Evolutionary conservation across 2,329 filamentous ascomycete species (phyloP), one percentile per base, ranked within the genome.

Genomic region (Aspergillus piperis): DNA sequence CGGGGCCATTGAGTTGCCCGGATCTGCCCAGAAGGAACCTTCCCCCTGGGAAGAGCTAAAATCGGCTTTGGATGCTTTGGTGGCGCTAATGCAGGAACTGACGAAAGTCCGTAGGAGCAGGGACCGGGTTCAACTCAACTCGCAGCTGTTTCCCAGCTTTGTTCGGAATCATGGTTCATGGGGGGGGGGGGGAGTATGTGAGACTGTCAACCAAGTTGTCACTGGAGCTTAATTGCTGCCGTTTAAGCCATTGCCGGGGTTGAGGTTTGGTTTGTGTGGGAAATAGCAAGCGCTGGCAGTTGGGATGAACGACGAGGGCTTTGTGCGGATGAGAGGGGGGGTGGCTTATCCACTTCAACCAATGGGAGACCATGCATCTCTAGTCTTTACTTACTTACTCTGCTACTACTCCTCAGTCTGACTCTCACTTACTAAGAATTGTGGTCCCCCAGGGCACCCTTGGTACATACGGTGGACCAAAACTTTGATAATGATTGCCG

Each of bases 51-150:
- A 41, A 59, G 55, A 54, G 56, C 58, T 61, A 61, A 61, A 63
- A 44, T 60, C 57, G 64, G 61, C 53, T 52, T 54, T 54, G 50
- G 47, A 39, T 42, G 51, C 32, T 36, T 59, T 65, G 58, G 67
- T 64, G 65, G 54, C 72, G 66, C 73, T 75, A 75, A 73, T 73
- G 73, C 73, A 75, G 73, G 72, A 74, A 75, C 73, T 73, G 66
- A 62, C 61, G 57, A 65, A 65, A 64, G 54, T 53, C 65, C 57
- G 42, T 57, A 50, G 49, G 44, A 60, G 8, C 57, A 57, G 54
- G 36, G 32, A 38, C n/a, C 49, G 36, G 54, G 47, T 27, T 36
- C 50, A 55, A 60, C 49, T 52, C 49, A 17, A 44, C 36, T 58
- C 57, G 54, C 56, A 59, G 42, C 21, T 44, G 15, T 21, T 55